A percentile compares a stretch with the other conserved stretches of the same genome.
These are phyloP conservation scores for Trichodelitschia bisporula DNA, from an alignment of 495 filamentous ascomycete species.

Conservation along the genomic window DNA sequence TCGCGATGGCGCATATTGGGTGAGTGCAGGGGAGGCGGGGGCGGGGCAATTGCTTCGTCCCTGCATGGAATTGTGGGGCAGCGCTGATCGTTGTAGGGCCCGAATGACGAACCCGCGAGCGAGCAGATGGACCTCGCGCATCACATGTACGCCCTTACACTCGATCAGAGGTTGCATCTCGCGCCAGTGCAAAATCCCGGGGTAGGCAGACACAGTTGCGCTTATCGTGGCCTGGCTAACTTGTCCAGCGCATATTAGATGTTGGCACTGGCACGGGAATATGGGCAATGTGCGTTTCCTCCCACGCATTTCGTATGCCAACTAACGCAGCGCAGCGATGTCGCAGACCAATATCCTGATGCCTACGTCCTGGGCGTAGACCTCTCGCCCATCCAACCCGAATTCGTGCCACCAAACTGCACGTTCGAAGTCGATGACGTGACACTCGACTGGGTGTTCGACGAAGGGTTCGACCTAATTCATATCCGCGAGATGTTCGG, in stretches of 20 bases:
- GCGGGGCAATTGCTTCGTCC: not conserved
- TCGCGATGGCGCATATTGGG: constrained; percentile 7
- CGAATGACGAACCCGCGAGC: constrained; percentile 16
- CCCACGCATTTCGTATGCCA: not conserved
- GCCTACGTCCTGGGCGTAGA: constrained; percentile 34
- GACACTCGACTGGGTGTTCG: constrained; percentile 23
- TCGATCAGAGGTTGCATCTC: constrained; percentile 11
- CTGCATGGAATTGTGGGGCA: not conserved
- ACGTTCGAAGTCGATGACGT: constrained; percentile 33
- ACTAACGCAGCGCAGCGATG: constrained; percentile 3
- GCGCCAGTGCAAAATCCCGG: constrained; percentile 9
- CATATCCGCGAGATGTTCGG: constrained; percentile 11
- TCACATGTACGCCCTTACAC: constrained; percentile 11
- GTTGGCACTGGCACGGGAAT: constrained; percentile 4
- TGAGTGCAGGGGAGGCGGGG: not conserved
- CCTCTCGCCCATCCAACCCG: constrained; percentile 37
- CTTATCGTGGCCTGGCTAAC: constrained; percentile 1
- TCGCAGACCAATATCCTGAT: constrained; percentile 25
- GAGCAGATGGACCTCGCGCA: constrained; percentile 15
- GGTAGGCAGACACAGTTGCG: constrained; percentile 1
- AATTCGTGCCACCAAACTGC: constrained; percentile 25
- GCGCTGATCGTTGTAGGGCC: constrained; percentile 5
- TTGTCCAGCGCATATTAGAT: constrained; percentile 3
- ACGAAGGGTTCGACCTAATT: constrained; percentile 14
- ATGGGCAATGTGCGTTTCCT: constrained; percentile 8